Percentiles rank a stretch among this genome's conserved stretches.
Conservation (phyloP, 495 filamentous ascomycete species). For the Mycothermus thermophilus region DNA sequence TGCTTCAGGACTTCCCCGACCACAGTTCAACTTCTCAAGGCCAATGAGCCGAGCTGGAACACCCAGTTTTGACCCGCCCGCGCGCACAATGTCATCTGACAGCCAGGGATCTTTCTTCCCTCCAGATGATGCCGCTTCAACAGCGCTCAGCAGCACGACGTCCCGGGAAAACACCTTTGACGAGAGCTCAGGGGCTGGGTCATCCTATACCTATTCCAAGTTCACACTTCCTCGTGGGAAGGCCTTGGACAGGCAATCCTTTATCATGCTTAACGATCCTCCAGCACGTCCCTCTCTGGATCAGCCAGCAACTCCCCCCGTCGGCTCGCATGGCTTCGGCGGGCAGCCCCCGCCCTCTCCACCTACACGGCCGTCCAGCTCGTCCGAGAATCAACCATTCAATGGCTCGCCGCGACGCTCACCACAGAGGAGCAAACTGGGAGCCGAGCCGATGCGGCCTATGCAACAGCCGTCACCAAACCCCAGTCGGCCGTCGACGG, state of each 20-base stretch:
- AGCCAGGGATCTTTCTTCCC: conserved; percentile 47
- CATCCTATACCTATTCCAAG: conserved; percentile 73
- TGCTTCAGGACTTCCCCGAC: conserved; percentile 48
- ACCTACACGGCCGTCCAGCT: conserved; percentile 36
- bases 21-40: conserved; percentile 84
- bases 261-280: conserved; percentile 48
- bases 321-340: conserved; percentile 24
- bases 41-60: conserved; percentile 69
- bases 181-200: conserved; percentile 32
- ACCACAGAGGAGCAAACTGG: conserved; percentile 32
- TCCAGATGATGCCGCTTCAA: too few species aligned
- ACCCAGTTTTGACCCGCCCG: conserved; percentile 44
- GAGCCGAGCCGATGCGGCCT: conserved; percentile 24
- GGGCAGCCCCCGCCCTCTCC: conserved; percentile 42
- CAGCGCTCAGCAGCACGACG: conserved; percentile 45
- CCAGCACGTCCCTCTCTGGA: conserved; percentile 46
- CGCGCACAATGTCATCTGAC: conserved; percentile 44
- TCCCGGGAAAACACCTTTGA: conserved; percentile 33
- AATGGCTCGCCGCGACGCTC: conserved; percentile 27
- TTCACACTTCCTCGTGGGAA: conserved; percentile 74
- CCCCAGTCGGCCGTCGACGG: conserved; percentile 34
- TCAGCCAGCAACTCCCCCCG: conserved; percentile 22
- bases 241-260: conserved; percentile 51
- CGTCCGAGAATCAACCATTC: conserved; percentile 26
- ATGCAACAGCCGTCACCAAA: conserved; percentile 26